phyloP scores from a whole-genome alignment of 768 basidiomycete genomes.

The Termitomyces titanicus region DNA sequence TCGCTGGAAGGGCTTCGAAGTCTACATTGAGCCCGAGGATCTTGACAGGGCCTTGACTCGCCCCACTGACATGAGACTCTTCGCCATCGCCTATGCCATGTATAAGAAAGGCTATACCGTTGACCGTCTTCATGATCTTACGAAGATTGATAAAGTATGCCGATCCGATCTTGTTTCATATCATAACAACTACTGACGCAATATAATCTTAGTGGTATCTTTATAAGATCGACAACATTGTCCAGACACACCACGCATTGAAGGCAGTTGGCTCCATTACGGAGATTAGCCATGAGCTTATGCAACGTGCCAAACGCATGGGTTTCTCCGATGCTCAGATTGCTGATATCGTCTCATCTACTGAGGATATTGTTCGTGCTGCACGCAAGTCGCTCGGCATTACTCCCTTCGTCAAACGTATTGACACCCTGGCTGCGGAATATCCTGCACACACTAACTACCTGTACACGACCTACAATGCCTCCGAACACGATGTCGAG shows the following conservation, averaged over 20 bases:
- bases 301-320: slow-evolving; percentile 87
- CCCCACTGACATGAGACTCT: slow-evolving; percentile 94
- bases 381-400: slow-evolving; percentile 84
- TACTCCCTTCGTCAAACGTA: slow-evolving; percentile 97
- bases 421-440: slow-evolving; percentile 98
- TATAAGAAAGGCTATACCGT: slow-evolving; percentile 89
- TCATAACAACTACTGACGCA: neutral
- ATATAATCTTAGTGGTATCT: slow-evolving; percentile 77
- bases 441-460: slow-evolving; percentile 99
- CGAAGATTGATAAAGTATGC: slow-evolving; percentile 93
- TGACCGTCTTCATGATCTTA: slow-evolving; percentile 86
- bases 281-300: slow-evolving; percentile 67
- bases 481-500: slow-evolving; percentile 90
- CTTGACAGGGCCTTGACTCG: slow-evolving; percentile 72
- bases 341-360: slow-evolving; percentile 68
- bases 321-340: slow-evolving; percentile 96
- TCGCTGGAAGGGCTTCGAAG: slow-evolving; percentile 94
- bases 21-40: slow-evolving; percentile 85
- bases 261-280: slow-evolving; percentile 68
- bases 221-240: slow-evolving; percentile 98
- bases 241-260: slow-evolving; percentile 77
- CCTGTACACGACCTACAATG: slow-evolving; percentile 99
- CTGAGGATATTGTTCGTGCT: slow-evolving; percentile 77
- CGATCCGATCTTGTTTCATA: neutral
- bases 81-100: slow-evolving; percentile 98